A percentile compares a stretch with the other conserved stretches of the same genome.
These are phyloP conservation scores for Cordyceps fumosorosea DNA, from an alignment of 2,329 filamentous ascomycete genomes.

Conservation along the genomic window DNA sequence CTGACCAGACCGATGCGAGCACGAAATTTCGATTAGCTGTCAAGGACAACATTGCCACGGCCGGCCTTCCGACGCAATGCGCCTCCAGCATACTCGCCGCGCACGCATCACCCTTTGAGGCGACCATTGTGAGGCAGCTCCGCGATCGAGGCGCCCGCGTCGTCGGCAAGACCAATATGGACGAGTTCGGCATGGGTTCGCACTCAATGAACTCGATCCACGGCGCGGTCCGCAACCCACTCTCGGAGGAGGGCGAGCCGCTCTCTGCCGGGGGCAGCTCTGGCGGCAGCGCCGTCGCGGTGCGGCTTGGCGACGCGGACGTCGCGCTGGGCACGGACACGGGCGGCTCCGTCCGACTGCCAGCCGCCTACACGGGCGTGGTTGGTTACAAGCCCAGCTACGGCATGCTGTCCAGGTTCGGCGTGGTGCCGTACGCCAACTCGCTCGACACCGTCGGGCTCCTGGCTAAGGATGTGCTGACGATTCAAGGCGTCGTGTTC, in stretches of 20 bases:
- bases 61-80: conserved; percentile 68
- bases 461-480: conserved; percentile 49
- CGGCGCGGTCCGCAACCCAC: conserved; percentile 54
- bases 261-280: conserved; percentile 82
- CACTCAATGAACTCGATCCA: conserved; percentile 66
- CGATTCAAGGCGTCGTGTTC: conserved; percentile 45
- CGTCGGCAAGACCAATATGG: conserved; percentile 82
- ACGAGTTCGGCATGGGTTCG: conserved; percentile 95
- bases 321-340: conserved; percentile 86
- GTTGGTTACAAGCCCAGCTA: conserved; percentile 91
- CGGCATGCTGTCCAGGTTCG: conserved; percentile 76
- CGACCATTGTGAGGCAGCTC: conserved; percentile 69
- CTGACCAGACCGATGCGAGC: not conserved
- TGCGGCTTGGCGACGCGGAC: conserved; percentile 53
- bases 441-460: conserved; percentile 87
- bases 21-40: conserved; percentile 47
- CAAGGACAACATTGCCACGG: conserved; percentile 72
- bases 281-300: conserved; percentile 84
- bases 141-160: conserved; percentile 55
- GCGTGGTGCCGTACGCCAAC: conserved; percentile 87
- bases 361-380: conserved; percentile 77
- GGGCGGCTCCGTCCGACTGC: conserved; percentile 79
- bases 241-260: conserved; percentile 25
- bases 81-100: conserved; percentile 67
- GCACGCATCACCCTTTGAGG: conserved; percentile 72